A percentile compares a stretch with the other conserved stretches of the same genome.
phyloP scores from a whole-genome alignment of 441 rosid genomes.

The Aquilaria agallochum region DNA sequence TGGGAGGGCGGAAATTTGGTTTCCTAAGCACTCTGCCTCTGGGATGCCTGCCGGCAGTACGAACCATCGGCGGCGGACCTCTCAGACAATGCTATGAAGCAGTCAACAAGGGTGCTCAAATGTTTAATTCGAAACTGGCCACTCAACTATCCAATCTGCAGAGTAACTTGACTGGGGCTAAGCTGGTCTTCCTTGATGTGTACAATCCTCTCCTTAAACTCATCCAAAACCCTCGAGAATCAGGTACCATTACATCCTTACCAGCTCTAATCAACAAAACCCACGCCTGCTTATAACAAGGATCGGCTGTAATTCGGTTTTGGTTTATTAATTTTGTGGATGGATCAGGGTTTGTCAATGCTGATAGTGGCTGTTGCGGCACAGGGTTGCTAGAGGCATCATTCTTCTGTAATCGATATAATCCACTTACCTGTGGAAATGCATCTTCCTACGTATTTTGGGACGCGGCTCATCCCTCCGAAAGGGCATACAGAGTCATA shows the following conservation, averaged over 20 bases:
- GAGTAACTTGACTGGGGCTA: conserved; percentile 13
- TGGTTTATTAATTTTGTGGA: not conserved
- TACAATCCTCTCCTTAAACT: conserved; percentile 21
- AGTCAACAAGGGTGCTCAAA: conserved; percentile 11
- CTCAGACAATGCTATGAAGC: conserved; percentile 7
- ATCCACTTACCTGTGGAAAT: conserved; percentile 25
- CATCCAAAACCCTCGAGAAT: conserved; percentile 14
- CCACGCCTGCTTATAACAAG: too few relatives aligned
- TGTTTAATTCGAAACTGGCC: conserved; percentile 23
- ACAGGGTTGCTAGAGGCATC: conserved; percentile 41
- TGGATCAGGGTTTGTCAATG: conserved; percentile 30
- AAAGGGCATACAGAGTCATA: conserved; percentile 34
- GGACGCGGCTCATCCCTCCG: conserved; percentile 59
- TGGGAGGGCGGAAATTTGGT: conserved; percentile 25
- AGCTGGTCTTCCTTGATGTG: conserved; percentile 17
- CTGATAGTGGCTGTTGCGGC: conserved; percentile 45
- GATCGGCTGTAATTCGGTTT: not conserved
- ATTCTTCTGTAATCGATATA: conserved; percentile 26
- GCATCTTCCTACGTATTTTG: conserved; percentile 37
- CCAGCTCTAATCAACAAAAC: too few relatives aligned
- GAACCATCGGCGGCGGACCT: conserved; percentile 13
- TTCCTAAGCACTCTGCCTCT: conserved; percentile 19
- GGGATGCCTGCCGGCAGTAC: conserved; percentile 21
- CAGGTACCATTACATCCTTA: conserved; percentile 12
- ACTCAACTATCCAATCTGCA: conserved; percentile 11